Base-by-base conservation (phyloP, 1,284 basidiomycete genomes). In the Amylostereum areolatum region DNA sequence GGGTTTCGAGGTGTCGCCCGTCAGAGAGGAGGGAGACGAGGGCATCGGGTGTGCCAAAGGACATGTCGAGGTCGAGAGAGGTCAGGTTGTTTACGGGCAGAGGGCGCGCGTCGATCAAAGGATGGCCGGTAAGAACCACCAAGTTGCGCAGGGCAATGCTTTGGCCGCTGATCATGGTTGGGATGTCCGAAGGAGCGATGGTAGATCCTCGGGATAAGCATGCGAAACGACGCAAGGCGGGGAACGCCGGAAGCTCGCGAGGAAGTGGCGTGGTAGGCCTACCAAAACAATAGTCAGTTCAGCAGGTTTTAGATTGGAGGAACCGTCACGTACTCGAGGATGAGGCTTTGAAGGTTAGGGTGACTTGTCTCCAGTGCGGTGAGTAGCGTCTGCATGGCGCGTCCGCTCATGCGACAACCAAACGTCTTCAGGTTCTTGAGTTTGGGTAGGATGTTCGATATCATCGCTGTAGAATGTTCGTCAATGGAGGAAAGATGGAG, bases 361-460 rank as follows among this genome's bases (percentile, higher is more conserved):
- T 73, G 75, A 25, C 70, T 67, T 10, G 63, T 63, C 55, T 81
- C 77, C 24, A 86, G 62, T 5, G 78, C 71, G 7, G 71, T 68
- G 30, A 85, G 62, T 36, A 85, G 68, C 2, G 74, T 68, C 5
- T 68, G 59, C 49, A 84, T 73, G 37, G 78, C 71, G 27, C 81
- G 77, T 39, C 69, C 74, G 2, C 73, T 69, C 31, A 82, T 80
- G n/a, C 75, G 73, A 34, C 82, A 78, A 58, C 81, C 77, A 4
- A 83, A 73, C 50, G 78, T 78, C 36, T 73, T 71, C 32, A 86
- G 66, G 55, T 78, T 81, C 45, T 64, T 62, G 30, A 87, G 61
- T 57, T 80, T 83, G 12, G 82, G 81, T 11, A 87, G 66, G 1
- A 81, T 80, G 43, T 85, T 86, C 25, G 78, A 72, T 39, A 87